Percentiles rank a stretch among this genome's conserved stretches.
Evolutionary conservation across 352 stramenopile species (phyloP).

Genomic region (Globisporangium sylvaticum): DNA sequence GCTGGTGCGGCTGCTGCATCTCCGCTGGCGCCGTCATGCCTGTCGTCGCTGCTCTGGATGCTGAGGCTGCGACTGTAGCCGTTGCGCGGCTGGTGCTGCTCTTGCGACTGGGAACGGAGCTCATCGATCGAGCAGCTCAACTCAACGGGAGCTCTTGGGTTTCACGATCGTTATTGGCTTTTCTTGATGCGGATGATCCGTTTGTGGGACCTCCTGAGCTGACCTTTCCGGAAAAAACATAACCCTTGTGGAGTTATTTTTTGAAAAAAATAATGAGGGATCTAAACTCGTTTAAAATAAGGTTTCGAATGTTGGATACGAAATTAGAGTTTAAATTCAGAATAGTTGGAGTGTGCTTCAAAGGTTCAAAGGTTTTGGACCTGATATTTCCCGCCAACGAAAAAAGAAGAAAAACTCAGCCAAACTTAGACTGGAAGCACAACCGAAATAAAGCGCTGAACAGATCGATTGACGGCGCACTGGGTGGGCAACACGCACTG

Average conservation of each 20-base stretch:
- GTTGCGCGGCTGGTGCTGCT: conserved; percentile 1
- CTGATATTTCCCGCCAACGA: not conserved
- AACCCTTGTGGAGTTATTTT: not conserved
- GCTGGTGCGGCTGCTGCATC: not conserved
- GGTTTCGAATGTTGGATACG: not conserved
- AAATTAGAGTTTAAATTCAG: not conserved
- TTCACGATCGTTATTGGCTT: conserved; percentile 4
- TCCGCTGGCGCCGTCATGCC: not conserved
- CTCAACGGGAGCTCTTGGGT: conserved; percentile 3
- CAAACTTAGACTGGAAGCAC: not conserved
- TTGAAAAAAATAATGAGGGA: not conserved
- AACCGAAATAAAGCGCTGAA: not conserved
- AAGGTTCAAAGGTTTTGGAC: not conserved
- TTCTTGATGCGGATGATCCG: not conserved
- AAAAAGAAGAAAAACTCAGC: not conserved
- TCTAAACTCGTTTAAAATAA: no score
- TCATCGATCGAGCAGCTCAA: conserved; percentile 3
- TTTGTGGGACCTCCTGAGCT: not conserved
- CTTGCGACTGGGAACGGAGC: not conserved
- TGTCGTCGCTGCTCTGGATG: not conserved
- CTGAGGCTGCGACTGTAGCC: not conserved
- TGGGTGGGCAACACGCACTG: no score
- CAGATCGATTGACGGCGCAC: not conserved
- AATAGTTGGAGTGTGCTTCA: not conserved
- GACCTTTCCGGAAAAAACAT: not conserved